These are phyloP conservation scores for Melanomma pulvis-pyrius DNA, from an alignment of 495 filamentous ascomycete genomes.

Conservation along the genomic window DNA sequence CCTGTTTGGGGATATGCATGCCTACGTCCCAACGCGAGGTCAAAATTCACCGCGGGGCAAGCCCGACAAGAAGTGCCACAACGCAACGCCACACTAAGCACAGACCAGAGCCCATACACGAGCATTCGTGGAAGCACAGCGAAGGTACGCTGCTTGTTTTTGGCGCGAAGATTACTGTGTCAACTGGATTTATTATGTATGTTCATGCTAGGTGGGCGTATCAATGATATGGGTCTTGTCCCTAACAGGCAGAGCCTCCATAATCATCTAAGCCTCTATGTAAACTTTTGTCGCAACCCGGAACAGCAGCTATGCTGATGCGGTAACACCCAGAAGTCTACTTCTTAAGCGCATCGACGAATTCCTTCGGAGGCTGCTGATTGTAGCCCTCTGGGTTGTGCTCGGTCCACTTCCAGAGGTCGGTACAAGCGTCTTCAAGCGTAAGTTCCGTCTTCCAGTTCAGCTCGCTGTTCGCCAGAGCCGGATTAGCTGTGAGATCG, in stretches of 20 bases:
- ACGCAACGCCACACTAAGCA: background rate
- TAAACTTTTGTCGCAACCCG: background rate
- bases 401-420: conserved; percentile 92
- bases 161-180: background rate
- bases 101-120: background rate
- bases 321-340: background rate
- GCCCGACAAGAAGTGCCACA: background rate
- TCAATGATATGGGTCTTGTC: conserved; percentile 3
- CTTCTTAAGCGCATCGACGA: conserved; percentile 58
- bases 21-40: conserved; percentile 20
- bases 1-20: conserved; percentile 20
- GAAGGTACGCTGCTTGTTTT: background rate
- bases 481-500: conserved; percentile 90
- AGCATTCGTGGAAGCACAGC: background rate
- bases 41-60: conserved; percentile 30
- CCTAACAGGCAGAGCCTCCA: background rate
- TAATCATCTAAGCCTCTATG: background rate
- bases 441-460: conserved; percentile 89
- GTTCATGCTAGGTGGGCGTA: background rate
- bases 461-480: conserved; percentile 82
- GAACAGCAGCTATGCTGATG: background rate
- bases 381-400: conserved; percentile 97
- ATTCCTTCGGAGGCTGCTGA: conserved; percentile 81
- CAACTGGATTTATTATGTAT: background rate
- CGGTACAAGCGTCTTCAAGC: conserved; percentile 88